Conservation (phyloP, 139 green algal genomes). For the Nannochloris sp. region DNA sequence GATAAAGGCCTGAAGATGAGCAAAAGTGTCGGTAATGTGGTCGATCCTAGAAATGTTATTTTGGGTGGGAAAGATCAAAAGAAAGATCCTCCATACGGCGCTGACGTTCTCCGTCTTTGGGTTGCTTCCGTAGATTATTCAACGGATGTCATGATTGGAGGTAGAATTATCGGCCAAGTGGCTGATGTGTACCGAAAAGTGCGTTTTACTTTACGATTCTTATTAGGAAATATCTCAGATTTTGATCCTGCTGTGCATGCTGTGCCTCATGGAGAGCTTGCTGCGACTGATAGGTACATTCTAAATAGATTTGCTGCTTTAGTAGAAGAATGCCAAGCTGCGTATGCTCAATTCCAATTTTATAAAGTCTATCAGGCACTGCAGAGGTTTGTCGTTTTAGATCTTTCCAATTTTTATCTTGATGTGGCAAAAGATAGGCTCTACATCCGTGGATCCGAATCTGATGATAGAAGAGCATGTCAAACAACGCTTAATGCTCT, state of each 20-base stretch:
- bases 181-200: constrained; percentile 91
- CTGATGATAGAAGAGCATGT: constrained; percentile 55
- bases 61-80: constrained; percentile 88
- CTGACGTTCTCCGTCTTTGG: constrained; percentile 95
- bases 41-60: constrained; percentile 88
- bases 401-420: constrained; percentile 96
- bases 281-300: constrained; percentile 63
- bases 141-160: constrained; percentile 82
- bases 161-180: constrained; percentile 79
- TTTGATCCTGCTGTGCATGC: constrained; percentile 55
- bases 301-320: constrained; percentile 38
- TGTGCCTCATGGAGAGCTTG: constrained; percentile 50
- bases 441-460: constrained; percentile 61
- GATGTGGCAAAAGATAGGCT: constrained; percentile 92
- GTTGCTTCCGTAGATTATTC: constrained; percentile 92
- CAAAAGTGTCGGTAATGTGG: constrained; percentile 91
- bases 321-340: constrained; percentile 47
- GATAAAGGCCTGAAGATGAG: constrained; percentile 84
- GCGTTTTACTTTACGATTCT: constrained; percentile 84
- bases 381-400: constrained; percentile 74
- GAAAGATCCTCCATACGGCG: constrained; percentile 81
- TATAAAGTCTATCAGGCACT: constrained; percentile 61
- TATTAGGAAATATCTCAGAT: constrained; percentile 91
- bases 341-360: constrained; percentile 79
- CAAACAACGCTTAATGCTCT: constrained; percentile 79